Evolutionary conservation across 331 rosid genomes (phyloP), one percentile per base, ranked within the genome.

Genomic region (Spiraea crenata): DNA sequence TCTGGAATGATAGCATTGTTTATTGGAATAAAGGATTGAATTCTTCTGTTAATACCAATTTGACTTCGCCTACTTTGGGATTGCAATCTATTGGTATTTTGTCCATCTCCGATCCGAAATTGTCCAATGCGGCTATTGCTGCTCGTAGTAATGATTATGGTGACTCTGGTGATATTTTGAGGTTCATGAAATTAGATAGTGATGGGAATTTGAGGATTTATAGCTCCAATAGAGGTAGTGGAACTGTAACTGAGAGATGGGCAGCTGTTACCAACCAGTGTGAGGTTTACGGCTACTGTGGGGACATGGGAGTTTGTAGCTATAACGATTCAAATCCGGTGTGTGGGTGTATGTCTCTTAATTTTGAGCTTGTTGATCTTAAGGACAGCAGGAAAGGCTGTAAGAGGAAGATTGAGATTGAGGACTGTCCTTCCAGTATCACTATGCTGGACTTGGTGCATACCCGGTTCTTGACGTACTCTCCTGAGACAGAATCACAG

Each of bases 161-260:
- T 37, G 87, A 85, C 63, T 82, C 73, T 0, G 49, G 58, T 60
- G 85, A 81, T 60, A 54, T 75, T 48, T 60, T 90, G 61, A 85
- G 97, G 83, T 81, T 81, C 20, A 67, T 93, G 87, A 90, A 80
- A 74, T 64, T 93, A 19, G 89, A 75, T 57, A 74, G 48, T 52
- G 98, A 93, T 85, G 98, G 98, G 64, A 88, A 87, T 82, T 76
- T 93, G 63, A 87, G 88, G 75, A 90, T 93, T 74, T 86, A 79
- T 76, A 85, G 92, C 50, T 73, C 87, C 64, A 59, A 20, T 71
- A 67, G 35, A 40, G 89, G 80, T 76, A 81, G 92, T 76, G 82
- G 86, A n/a, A 73, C 4, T 39, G 0, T 51, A 55, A 68, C 3
- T 57, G 65, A 47, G 59, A 75, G 84, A 76, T 93, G 98, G 98